These are phyloP conservation scores for Sechiopsis laciniata DNA, from an alignment of 306 rosid genomes.

Conservation along the genomic window DNA sequence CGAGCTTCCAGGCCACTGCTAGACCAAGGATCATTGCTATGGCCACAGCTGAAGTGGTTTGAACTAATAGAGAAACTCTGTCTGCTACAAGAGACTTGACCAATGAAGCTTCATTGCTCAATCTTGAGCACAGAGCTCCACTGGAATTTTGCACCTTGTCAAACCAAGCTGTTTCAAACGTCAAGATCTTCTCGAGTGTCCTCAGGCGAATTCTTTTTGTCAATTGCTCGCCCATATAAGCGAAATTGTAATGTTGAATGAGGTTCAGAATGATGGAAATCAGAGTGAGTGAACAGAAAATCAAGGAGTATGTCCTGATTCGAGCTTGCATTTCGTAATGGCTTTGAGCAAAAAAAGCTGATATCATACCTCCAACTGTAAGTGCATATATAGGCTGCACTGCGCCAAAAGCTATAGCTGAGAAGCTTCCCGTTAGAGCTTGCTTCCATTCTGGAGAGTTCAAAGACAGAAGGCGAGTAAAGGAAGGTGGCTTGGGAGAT, in stretches of 20 bases:
- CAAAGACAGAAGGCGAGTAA: slow-evolving; percentile 57
- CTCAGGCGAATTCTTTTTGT: slow-evolving; percentile 59
- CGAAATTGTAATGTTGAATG: slow-evolving; percentile 78
- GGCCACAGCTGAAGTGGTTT: slow-evolving; percentile 74
- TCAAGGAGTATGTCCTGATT: slow-evolving; percentile 56
- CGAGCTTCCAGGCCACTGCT: slow-evolving; percentile 83
- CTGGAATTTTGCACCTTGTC: slow-evolving; percentile 77
- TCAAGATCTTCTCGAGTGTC: slow-evolving; percentile 73
- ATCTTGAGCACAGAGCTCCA: slow-evolving; percentile 81
- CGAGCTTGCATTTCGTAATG: slow-evolving; percentile 65
- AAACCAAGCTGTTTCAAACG: slow-evolving; percentile 90
- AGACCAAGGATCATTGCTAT: slow-evolving; percentile 88
- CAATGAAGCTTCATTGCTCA: slow-evolving; percentile 84
- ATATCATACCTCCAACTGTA: slow-evolving; percentile 85
- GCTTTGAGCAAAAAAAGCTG: slow-evolving; percentile 68
- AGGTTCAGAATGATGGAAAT: slow-evolving; percentile 69
- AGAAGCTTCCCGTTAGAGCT: slow-evolving; percentile 64
- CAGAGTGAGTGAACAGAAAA: slow-evolving; percentile 60
- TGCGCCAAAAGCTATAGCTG: slow-evolving; percentile 69
- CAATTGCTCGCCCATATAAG: slow-evolving; percentile 75
- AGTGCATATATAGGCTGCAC: slow-evolving; percentile 86
- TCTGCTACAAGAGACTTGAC: slow-evolving; percentile 91
- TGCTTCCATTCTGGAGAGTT: slow-evolving; percentile 90
- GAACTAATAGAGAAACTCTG: slow-evolving; percentile 64
- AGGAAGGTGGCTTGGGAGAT: slow-evolving; percentile 56